Conservation (phyloP, 495 filamentous ascomycete genomes). For the Lasiosphaeris hirsuta region DNA sequence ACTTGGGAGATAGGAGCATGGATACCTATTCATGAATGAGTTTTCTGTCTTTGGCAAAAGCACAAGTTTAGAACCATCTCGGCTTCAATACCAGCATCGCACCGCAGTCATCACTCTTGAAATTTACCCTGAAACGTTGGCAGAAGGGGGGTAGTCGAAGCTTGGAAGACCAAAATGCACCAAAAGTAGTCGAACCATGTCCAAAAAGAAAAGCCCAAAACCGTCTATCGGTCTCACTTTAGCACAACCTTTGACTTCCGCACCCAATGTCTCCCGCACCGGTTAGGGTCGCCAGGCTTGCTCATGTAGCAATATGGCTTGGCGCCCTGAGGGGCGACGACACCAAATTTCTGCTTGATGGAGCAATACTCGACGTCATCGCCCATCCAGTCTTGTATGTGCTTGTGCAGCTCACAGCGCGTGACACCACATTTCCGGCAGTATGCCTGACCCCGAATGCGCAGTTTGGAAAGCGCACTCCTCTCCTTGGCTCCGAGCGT, state of each 20-base stretch:
- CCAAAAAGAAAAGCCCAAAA: background rate
- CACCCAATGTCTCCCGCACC: constrained; percentile 47
- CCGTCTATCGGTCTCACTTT: constrained; percentile 12
- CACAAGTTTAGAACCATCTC: too few species aligned
- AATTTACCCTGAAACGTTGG: too few species aligned
- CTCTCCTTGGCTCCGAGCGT: constrained; percentile 24
- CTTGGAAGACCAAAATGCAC: too few species aligned
- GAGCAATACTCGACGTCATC: constrained; percentile 47
- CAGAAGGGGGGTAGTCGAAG: too few species aligned
- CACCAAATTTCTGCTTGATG: constrained; percentile 49
- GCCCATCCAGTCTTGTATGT: constrained; percentile 52
- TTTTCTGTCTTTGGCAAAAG: too few species aligned
- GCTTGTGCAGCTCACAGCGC: constrained; percentile 52
- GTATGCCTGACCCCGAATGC: constrained; percentile 44
- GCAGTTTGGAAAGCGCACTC: constrained; percentile 36
- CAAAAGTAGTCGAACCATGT: too few species aligned
- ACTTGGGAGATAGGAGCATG: too few species aligned
- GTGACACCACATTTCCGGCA: constrained; percentile 51
- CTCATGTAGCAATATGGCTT: constrained; percentile 46
- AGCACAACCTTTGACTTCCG: constrained; percentile 25
- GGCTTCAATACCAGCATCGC: too few species aligned
- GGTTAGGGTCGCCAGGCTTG: constrained; percentile 43
- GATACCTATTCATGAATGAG: too few species aligned
- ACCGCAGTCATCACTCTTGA: too few species aligned
- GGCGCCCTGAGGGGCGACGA: constrained; percentile 32